Percentiles rank a stretch among this genome's conserved stretches.
These are phyloP conservation scores for Apiospora marii DNA, from an alignment of 2,329 filamentous ascomycete species.

Conservation along the genomic window DNA sequence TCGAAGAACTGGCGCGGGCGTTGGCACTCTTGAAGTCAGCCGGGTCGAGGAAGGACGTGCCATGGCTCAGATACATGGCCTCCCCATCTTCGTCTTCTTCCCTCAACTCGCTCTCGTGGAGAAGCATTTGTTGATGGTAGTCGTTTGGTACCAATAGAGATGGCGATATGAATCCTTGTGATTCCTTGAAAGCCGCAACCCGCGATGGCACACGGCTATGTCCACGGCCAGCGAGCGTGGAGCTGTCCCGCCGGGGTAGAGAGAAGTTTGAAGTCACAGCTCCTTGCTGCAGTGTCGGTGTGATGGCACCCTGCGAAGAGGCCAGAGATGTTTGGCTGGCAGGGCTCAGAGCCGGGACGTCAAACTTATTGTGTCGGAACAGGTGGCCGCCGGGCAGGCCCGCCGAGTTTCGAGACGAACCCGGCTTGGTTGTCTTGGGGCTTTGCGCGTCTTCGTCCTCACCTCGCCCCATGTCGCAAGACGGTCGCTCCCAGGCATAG, in stretches of 20 bases:
- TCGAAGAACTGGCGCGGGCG: slow-evolving; percentile 63
- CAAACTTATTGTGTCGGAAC: slow-evolving; percentile 44
- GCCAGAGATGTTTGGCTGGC: slow-evolving; percentile 53
- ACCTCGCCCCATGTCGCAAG: slow-evolving; percentile 54
- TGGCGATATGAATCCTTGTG: slow-evolving; percentile 64
- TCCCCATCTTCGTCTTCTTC: slow-evolving; percentile 43
- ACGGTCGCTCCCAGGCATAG: slow-evolving; percentile 69
- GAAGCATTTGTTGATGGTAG: slow-evolving; percentile 62
- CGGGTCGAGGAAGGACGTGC: slow-evolving; percentile 40
- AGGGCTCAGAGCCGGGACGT: slow-evolving; percentile 59
- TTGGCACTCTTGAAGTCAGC: slow-evolving; percentile 44
- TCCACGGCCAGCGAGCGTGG: slow-evolving; percentile 38
- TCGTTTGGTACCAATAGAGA: slow-evolving; percentile 69
- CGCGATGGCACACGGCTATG: slow-evolving; percentile 54
- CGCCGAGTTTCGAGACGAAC: background rate
- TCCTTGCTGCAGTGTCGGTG: slow-evolving; percentile 48
- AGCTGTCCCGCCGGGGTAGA: slow-evolving; percentile 51
- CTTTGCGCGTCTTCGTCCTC: slow-evolving; percentile 29
- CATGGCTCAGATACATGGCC: slow-evolving; percentile 39
- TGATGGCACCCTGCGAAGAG: slow-evolving; percentile 53
- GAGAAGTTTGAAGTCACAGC: slow-evolving; percentile 60
- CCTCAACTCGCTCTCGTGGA: slow-evolving; percentile 44
- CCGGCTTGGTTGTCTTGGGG: background rate
- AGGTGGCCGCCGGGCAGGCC: slow-evolving; percentile 34
- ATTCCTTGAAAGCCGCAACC: slow-evolving; percentile 64